These are phyloP conservation scores for Pseudogymnoascus sp. DNA, from an alignment of 2,329 filamentous ascomycete genomes.

Conservation along the genomic window DNA sequence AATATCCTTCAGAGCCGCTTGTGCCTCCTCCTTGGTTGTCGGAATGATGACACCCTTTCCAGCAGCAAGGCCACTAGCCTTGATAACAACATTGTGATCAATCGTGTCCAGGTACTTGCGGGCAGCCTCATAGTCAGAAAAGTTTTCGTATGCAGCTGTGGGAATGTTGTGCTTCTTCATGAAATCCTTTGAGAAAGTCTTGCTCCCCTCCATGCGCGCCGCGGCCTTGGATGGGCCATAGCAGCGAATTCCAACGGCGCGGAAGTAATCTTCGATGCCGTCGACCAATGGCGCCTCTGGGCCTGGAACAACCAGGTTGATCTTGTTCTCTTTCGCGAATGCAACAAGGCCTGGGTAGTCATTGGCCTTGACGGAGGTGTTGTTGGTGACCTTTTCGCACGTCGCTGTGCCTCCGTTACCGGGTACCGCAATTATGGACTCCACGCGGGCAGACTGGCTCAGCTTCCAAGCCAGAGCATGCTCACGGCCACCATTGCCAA, in stretches of 20 bases:
- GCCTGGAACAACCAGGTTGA: constrained; percentile 79
- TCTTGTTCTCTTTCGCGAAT: constrained; percentile 60
- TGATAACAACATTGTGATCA: constrained; percentile 76
- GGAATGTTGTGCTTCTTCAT: constrained; percentile 88
- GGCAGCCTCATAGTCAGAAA: constrained; percentile 66
- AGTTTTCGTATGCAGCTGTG: constrained; percentile 86
- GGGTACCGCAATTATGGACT: constrained; percentile 59
- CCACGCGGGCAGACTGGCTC: constrained; percentile 66
- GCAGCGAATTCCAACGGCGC: constrained; percentile 61
- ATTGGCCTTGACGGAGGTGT: constrained; percentile 56
- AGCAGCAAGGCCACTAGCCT: constrained; percentile 83
- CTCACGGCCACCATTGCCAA: constrained; percentile 87
- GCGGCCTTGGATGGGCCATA: constrained; percentile 83
- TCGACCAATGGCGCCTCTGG: constrained; percentile 85
- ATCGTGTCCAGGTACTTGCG: constrained; percentile 64
- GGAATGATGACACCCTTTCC: constrained; percentile 83
- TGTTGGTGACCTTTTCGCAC: constrained; percentile 61
- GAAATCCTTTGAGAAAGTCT: constrained; percentile 96
- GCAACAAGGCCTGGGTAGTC: constrained; percentile 69
- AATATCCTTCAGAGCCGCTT: constrained; percentile 72
- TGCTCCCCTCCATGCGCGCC: constrained; percentile 88
- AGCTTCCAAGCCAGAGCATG: constrained; percentile 91
- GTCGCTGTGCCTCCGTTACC: constrained; percentile 79
- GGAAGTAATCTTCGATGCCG: constrained; percentile 75
- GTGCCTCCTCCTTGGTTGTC: constrained; percentile 69